These are phyloP conservation scores for Suillus subluteus DNA, from an alignment of 768 basidiomycete species.

Conservation along the genomic window DNA sequence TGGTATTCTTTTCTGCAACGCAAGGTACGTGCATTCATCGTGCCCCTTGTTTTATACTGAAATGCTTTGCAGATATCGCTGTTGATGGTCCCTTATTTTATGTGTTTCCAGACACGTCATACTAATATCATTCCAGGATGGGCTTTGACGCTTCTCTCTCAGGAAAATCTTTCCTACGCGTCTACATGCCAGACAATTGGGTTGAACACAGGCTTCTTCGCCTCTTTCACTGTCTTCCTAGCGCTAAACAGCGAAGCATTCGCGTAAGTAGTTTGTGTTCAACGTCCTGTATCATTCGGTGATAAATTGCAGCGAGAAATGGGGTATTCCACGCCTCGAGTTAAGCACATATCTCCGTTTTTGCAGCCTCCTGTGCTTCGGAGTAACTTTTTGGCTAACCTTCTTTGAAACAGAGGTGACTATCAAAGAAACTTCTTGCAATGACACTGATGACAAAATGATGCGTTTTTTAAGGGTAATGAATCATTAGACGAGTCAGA, in stretches of 20 bases:
- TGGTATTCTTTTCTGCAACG: slow-evolving; percentile 95
- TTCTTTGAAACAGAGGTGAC: slow-evolving; percentile 89
- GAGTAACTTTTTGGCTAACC: slow-evolving; percentile 86
- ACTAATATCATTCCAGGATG: slow-evolving; percentile 56
- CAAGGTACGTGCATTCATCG: slow-evolving; percentile 63
- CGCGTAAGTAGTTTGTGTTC: slow-evolving; percentile 50
- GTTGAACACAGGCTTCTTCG: slow-evolving; percentile 92
- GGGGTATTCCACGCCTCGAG: slow-evolving; percentile 75
- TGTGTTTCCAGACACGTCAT: slow-evolving; percentile 33
- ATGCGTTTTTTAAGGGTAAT: slow-evolving; percentile 58
- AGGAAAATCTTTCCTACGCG: slow-evolving; percentile 93
- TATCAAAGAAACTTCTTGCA: slow-evolving; percentile 2
- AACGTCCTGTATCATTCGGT: slow-evolving; percentile 15
- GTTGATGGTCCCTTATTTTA: slow-evolving; percentile 76
- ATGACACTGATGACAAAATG: slow-evolving; percentile 2
- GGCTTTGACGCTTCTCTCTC: slow-evolving; percentile 85
- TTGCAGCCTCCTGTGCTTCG: slow-evolving; percentile 80
- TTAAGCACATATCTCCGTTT: slow-evolving; percentile 84
- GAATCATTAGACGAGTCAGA: slow-evolving; percentile 75
- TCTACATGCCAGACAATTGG: slow-evolving; percentile 99
- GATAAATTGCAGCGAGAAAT: slow-evolving; percentile 53
- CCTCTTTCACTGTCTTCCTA: slow-evolving; percentile 96
- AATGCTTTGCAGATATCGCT: slow-evolving; percentile 74
- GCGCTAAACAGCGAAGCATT: slow-evolving; percentile 96
- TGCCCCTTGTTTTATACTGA: slow-evolving; percentile 22